Evolutionary conservation across 345 rosid species (phyloP), one percentile per base, ranked within the genome.

Genomic region (Heritiera fomes): DNA sequence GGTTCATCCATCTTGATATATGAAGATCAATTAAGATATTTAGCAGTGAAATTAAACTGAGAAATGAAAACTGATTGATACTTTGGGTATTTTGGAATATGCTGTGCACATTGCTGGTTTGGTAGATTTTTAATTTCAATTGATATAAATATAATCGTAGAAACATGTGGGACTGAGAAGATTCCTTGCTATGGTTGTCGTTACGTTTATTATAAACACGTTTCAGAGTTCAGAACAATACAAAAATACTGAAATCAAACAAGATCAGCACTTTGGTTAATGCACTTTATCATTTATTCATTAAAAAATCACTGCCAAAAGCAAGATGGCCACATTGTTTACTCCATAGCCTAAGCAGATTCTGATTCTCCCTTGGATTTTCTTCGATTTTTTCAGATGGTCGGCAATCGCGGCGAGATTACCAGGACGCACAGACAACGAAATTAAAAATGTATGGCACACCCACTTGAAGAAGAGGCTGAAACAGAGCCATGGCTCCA

Each of bases 391-490:
- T 15, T 53, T 32, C 87, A 93, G 98, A 79, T 93, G 98, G 98
- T 91, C 98, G 41, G 89, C 96, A 38, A 93, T 93, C 38, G 98
- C 98, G 72, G 94, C 94, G 38, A 85, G 79, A 59, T 82, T 93
- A 63, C 98, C 94, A 6, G 98, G 96, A 79, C 78, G 98, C 40
- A 93, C 98, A 1, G 98, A 93, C 90, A 93, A 93, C 18, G 95
- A 91, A 83, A 93, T 93, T 10, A 93, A 93, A 81, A 93, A 93
- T 46, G 93, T 91, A 30, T 93, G 98, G 98, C 91, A 93, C 70
- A 93, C 94, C 67, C 92, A 90, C 78, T 81, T 93, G 82, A 93
- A 91, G 82, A 93, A 91, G 79, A 85, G 91, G 71, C 66, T 89
- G 14, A 80, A 82, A 56, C 85, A 91, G 2, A 55, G n/a, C 76